Percentiles rank a stretch among this genome's conserved stretches.
Conservation (phyloP, 371 early-diverging fungal species). For the Zopfochytrium polystomum region DNA sequence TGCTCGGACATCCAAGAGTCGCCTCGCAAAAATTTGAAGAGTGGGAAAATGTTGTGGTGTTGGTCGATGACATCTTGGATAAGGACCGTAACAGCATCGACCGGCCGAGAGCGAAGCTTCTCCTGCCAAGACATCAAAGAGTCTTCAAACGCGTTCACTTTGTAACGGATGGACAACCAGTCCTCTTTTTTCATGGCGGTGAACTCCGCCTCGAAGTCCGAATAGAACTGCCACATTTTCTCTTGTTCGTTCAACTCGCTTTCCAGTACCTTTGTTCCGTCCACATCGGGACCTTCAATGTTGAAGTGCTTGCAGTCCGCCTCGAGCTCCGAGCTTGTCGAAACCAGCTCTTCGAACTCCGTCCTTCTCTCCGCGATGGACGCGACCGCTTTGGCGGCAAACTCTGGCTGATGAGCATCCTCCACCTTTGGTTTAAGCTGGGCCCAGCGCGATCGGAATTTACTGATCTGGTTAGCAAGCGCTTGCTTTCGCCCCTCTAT, state of each 20-base stretch:
- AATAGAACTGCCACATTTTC: slow-evolving; percentile 40
- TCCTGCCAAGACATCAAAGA: slow-evolving; percentile 38
- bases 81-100: slow-evolving; percentile 30
- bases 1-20: slow-evolving; percentile 53
- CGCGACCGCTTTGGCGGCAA: slow-evolving; percentile 26
- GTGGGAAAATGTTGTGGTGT: slow-evolving; percentile 33
- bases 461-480: slow-evolving; percentile 36
- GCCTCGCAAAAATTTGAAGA: slow-evolving; percentile 44
- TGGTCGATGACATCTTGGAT: slow-evolving; percentile 42
- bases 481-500: slow-evolving; percentile 44
- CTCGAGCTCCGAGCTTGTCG: slow-evolving; percentile 26
- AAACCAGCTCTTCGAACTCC: slow-evolving; percentile 40
- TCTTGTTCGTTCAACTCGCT: slow-evolving; percentile 31
- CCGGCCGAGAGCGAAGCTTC: slow-evolving; percentile 18
- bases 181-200: slow-evolving; percentile 31
- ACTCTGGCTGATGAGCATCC: slow-evolving; percentile 18
- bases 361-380: slow-evolving; percentile 38
- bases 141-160: slow-evolving; percentile 44
- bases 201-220: slow-evolving; percentile 29
- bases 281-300: slow-evolving; percentile 27
- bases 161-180: slow-evolving; percentile 48
- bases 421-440: slow-evolving; percentile 45
- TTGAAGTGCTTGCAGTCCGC: slow-evolving; percentile 46
- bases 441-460: slow-evolving; percentile 45
- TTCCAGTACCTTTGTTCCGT: background rate